Conservation (phyloP, 257 asterid species). For the Lycium ferocissimum region DNA sequence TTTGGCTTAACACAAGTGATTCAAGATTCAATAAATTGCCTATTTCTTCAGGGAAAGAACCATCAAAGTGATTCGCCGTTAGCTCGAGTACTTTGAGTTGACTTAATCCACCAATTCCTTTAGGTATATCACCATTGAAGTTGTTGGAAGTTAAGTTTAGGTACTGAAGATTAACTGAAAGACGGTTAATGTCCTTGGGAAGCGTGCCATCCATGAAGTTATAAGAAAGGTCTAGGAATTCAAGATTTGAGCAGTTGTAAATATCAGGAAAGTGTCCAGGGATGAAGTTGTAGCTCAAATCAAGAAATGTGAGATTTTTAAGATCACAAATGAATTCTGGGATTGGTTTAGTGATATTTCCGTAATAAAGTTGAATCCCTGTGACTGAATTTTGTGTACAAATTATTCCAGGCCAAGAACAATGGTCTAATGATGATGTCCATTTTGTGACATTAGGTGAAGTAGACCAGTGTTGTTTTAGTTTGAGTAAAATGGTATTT, state of each 20-base stretch:
- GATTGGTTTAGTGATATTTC: slow-evolving; percentile 29
- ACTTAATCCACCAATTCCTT: not conserved
- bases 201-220: not conserved
- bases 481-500: slow-evolving; percentile 52
- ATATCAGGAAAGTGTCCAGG: slow-evolving; percentile 36
- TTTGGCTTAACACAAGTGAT: not conserved
- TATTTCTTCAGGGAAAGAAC: slow-evolving; percentile 19
- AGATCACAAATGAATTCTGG: slow-evolving; percentile 42
- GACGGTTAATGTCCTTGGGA: not conserved
- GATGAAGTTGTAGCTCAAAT: slow-evolving; percentile 30
- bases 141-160: not conserved
- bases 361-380: not conserved
- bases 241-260: slow-evolving; percentile 41
- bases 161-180: not conserved
- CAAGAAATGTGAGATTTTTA: slow-evolving; percentile 37
- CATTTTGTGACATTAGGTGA: slow-evolving; percentile 51
- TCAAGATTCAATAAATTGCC: slow-evolving; percentile 9
- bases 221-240: slow-evolving; percentile 29
- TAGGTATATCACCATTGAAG: not conserved
- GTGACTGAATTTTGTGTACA: slow-evolving; percentile 61
- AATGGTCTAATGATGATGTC: slow-evolving; percentile 61
- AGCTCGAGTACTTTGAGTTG: not conserved
- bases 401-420: slow-evolving; percentile 74
- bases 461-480: slow-evolving; percentile 60
- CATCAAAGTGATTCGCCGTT: not conserved